Evolutionary conservation across 371 early-diverging fungal genomes (phyloP).

Genomic region (Furculomyces boomerangus): DNA sequence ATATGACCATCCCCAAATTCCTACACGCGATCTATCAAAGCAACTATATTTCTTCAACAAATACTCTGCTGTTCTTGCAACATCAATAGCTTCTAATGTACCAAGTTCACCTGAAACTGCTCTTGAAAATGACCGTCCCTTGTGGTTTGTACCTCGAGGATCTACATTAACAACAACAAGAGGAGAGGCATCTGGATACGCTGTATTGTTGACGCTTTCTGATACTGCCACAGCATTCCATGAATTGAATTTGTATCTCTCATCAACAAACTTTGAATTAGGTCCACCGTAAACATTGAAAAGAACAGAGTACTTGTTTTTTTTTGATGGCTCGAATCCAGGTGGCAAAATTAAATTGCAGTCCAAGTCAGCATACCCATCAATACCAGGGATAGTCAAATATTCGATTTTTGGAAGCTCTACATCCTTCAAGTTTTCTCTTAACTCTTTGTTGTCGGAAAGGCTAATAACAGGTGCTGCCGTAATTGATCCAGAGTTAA

Average conservation of each 20-base stretch:
- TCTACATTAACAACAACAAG: slow-evolving; percentile 62
- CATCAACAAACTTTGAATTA: slow-evolving; percentile 64
- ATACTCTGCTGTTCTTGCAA: slow-evolving; percentile 61
- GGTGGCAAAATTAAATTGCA: slow-evolving; percentile 70
- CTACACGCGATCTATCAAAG: slow-evolving; percentile 61
- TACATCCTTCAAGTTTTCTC: slow-evolving; percentile 22
- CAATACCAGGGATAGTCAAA: slow-evolving; percentile 32
- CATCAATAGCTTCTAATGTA: slow-evolving; percentile 62
- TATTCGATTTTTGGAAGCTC: slow-evolving; percentile 39
- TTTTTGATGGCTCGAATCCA: slow-evolving; percentile 44
- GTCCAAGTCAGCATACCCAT: slow-evolving; percentile 40
- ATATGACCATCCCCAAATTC: slow-evolving; percentile 96
- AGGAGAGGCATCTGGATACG: slow-evolving; percentile 26
- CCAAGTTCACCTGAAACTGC: slow-evolving; percentile 68
- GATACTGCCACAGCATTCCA: slow-evolving; percentile 43
- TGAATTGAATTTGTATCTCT: slow-evolving; percentile 49
- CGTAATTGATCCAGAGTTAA: slow-evolving; percentile 28
- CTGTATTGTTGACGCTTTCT: slow-evolving; percentile 11
- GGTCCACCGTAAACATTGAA: slow-evolving; percentile 89
- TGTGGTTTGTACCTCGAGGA: slow-evolving; percentile 77
- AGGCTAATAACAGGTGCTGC: slow-evolving; percentile 15
- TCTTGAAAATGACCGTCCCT: slow-evolving; percentile 64
- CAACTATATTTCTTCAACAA: slow-evolving; percentile 40
- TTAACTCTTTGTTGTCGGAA: slow-evolving; percentile 32
- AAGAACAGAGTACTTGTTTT: slow-evolving; percentile 63